Evolutionary conservation across 2,329 filamentous ascomycete species (phyloP).

Genomic region (Colletotrichum sp.): DNA sequence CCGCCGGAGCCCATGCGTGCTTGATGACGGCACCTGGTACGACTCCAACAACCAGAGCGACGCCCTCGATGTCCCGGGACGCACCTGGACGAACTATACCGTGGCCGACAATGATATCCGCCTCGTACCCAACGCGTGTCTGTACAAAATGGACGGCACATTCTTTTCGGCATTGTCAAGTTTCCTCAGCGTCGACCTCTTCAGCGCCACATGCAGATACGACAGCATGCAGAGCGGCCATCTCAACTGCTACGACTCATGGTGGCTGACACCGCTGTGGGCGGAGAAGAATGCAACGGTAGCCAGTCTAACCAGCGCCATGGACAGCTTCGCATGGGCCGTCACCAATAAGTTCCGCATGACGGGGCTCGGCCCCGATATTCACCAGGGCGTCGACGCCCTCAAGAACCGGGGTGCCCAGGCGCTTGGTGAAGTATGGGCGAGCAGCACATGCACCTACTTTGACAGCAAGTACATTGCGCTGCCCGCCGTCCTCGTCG

Average conservation of each 20-base stretch:
- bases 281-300: conserved; percentile 7
- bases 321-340: conserved; percentile 6
- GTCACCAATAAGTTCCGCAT: conserved; percentile 15
- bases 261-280: conserved; percentile 15
- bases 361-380: conserved; percentile 2
- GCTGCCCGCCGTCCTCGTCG: neutral
- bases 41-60: neutral
- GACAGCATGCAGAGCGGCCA: conserved; percentile 13
- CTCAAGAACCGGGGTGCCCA: neutral
- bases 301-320: neutral
- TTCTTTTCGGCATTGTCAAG: neutral
- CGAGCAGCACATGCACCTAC: neutral
- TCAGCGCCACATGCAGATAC: neutral
- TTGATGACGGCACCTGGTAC: conserved; percentile 11
- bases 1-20: neutral
- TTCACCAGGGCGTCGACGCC: neutral
- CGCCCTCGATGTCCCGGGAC: neutral
- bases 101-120: neutral
- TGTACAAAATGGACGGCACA: conserved; percentile 10
- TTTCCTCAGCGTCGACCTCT: neutral
- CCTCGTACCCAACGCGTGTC: neutral
- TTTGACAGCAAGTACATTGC: conserved; percentile 8
- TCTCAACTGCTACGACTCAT: conserved; percentile 1
- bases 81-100: conserved; percentile 5
- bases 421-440: neutral